Conservation (phyloP, 169 alveolate species). For the Hepatocystis sp. region DNA sequence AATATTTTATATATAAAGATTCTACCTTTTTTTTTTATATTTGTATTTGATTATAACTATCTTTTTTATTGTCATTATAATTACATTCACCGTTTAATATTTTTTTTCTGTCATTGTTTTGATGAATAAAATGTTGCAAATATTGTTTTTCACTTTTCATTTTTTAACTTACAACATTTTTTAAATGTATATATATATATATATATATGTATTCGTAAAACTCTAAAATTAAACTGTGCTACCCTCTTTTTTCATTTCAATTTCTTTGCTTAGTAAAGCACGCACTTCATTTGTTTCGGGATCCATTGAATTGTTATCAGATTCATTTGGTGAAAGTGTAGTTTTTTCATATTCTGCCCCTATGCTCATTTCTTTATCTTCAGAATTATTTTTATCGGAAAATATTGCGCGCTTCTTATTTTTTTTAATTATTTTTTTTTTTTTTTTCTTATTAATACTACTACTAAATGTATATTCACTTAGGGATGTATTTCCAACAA, state of each 20-base stretch:
- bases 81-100: no score
- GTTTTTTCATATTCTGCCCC: background rate
- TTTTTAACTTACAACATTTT: no score
- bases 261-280: conserved; percentile 38
- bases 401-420: conserved; percentile 9
- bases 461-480: conserved; percentile 7
- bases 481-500: background rate
- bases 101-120: no score
- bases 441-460: conserved; percentile 8
- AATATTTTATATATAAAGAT: no score
- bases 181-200: no score
- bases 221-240: background rate
- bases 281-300: conserved; percentile 68
- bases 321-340: background rate
- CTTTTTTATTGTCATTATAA: no score
- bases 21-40: no score
- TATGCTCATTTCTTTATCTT: background rate
- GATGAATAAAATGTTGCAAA: no score
- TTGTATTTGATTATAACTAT: no score
- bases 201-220: no score
- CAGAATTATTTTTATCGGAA: no score
- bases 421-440: conserved; percentile 14
- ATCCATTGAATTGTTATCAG: conserved; percentile 32
- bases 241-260: conserved; percentile 49
- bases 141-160: no score